phyloP scores from a whole-genome alignment of 257 asterid genomes.

The Primulina tabacum region DNA sequence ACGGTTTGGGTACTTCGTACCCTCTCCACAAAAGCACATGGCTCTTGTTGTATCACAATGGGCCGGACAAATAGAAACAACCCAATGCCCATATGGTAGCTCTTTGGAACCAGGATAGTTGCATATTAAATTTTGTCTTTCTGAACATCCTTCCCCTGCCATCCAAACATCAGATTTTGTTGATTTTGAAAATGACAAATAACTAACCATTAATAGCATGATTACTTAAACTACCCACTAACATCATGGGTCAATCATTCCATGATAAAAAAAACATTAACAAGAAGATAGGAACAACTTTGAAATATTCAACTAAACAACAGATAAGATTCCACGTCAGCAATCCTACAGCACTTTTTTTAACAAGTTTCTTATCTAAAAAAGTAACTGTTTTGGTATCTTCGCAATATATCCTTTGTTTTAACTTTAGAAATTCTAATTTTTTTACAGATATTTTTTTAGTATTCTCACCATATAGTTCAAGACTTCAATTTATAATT shows the following conservation, averaged over 20 bases:
- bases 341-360: too few relatives aligned
- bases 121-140: slow-evolving; percentile 63
- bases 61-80: slow-evolving; percentile 85
- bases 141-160: slow-evolving; percentile 88
- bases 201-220: too few relatives aligned
- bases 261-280: too few relatives aligned
- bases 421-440: neutral
- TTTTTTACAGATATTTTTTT: neutral
- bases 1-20: slow-evolving; percentile 91
- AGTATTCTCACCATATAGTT: too few relatives aligned
- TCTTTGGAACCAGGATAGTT: slow-evolving; percentile 58
- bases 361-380: too few relatives aligned
- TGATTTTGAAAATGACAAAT: slow-evolving; percentile 2
- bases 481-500: too few relatives aligned
- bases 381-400: neutral
- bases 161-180: slow-evolving; percentile 20
- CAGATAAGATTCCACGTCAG: too few relatives aligned
- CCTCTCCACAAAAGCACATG: slow-evolving; percentile 98
- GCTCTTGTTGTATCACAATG: slow-evolving; percentile 85
- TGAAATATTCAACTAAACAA: too few relatives aligned
- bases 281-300: too few relatives aligned
- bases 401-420: neutral
- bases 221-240: too few relatives aligned
- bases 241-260: too few relatives aligned
- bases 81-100: slow-evolving; percentile 79